Evolutionary conservation across 1,139 yeast species (phyloP).

Genomic region (Petasospora rhodanensis): DNA sequence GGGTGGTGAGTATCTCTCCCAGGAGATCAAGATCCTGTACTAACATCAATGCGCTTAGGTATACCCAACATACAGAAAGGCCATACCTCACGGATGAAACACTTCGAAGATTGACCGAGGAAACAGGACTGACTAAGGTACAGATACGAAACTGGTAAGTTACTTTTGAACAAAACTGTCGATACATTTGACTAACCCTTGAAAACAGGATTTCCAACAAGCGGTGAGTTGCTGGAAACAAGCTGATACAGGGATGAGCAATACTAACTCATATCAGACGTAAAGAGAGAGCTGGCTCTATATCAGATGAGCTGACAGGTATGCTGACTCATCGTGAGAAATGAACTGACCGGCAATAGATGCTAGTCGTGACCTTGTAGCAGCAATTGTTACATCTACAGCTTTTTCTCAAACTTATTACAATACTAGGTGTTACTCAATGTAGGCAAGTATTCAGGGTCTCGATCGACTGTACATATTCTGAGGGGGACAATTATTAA

Average conservation of each 20-base stretch:
- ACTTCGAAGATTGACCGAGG: neutral
- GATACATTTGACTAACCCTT: neutral
- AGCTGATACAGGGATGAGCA: neutral
- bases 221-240: slow-evolving; percentile 1
- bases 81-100: slow-evolving; percentile 5
- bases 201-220: slow-evolving; percentile 6
- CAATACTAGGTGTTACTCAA: no score
- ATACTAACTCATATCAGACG: slow-evolving; percentile 5
- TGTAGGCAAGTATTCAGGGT: no score
- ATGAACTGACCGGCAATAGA: no score
- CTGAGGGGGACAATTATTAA: no score
- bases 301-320: slow-evolving; percentile 4
- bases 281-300: slow-evolving; percentile 1
- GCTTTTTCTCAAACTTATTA: no score
- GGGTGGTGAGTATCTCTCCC: slow-evolving; percentile 4
- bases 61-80: neutral
- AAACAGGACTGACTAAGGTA: slow-evolving; percentile 7
- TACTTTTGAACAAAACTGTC: no score
- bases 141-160: slow-evolving; percentile 11
- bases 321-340: no score
- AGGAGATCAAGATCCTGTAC: no score
- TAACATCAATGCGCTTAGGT: slow-evolving; percentile 3
- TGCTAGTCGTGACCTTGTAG: no score
- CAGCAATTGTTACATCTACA: no score
- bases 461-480: no score